A percentile compares a stretch with the other conserved stretches of the same genome.
These are phyloP conservation scores for Metschnikowia anglica DNA, from an alignment of 805 yeast species.

Conservation along the genomic window DNA sequence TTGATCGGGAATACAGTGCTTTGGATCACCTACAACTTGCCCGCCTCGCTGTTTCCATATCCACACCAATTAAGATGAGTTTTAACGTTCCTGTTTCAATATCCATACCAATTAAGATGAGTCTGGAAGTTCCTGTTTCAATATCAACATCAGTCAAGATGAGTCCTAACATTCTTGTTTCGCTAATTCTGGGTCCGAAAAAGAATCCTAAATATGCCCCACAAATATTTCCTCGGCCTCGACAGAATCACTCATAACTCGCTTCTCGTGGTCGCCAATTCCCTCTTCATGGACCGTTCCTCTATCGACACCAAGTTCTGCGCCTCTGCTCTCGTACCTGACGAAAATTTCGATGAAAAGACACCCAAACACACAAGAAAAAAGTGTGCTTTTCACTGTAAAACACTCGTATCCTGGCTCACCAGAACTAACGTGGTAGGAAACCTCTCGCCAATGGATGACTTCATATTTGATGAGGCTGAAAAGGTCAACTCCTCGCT, in stretches of 20 bases:
- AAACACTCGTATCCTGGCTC: conserved; percentile 52
- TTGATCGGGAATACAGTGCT: no score
- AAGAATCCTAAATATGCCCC: conserved; percentile 6
- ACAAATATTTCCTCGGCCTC: conserved; percentile 8
- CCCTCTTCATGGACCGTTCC: conserved; percentile 15
- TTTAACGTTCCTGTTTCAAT: no score
- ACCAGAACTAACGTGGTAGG: conserved; percentile 39
- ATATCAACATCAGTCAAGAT: no score
- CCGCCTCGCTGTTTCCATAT: no score
- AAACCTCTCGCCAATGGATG: conserved; percentile 57
- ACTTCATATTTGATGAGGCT: conserved; percentile 71
- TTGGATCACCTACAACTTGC: no score
- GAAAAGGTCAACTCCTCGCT: conserved; percentile 71
- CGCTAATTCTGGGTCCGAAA: no score
- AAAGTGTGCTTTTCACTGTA: conserved; percentile 65
- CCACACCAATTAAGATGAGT: no score
- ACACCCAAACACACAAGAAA: conserved; percentile 62
- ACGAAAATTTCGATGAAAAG: conserved; percentile 46
- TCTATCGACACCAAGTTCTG: conserved; percentile 18
- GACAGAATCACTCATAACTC: conserved; percentile 5
- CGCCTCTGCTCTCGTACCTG: conserved; percentile 54
- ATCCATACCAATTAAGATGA: no score
- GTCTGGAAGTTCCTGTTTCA: no score
- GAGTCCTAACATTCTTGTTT: no score
- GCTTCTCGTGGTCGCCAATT: conserved; percentile 9